A percentile compares a stretch with the other conserved stretches of the same genome.
phyloP scores from a whole-genome alignment of 345 rosid species.

The Gossypium thurberi region DNA sequence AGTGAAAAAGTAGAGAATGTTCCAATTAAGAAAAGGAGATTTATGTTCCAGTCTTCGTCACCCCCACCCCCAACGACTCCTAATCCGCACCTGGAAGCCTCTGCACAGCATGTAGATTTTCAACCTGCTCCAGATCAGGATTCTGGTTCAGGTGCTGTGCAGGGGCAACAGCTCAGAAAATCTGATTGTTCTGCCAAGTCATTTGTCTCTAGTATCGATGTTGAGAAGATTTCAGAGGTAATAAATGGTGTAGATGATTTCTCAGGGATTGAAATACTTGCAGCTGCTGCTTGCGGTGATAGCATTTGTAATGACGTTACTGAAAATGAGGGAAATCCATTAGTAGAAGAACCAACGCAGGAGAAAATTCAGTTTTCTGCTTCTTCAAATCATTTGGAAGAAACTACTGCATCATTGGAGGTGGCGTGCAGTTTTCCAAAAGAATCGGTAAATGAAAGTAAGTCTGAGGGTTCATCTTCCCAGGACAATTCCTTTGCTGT shows the following conservation, averaged over 20 bases:
- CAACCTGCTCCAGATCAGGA: constrained; percentile 11
- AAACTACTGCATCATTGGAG: constrained; percentile 12
- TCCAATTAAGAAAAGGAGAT: constrained; percentile 50
- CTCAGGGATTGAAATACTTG: constrained; percentile 58
- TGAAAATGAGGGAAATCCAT: constrained; percentile 9
- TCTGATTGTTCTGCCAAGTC: constrained; percentile 3
- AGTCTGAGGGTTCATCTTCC: constrained; percentile 19
- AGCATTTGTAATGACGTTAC: constrained; percentile 23
- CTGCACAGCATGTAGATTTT: constrained; percentile 13
- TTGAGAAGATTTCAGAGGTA: constrained; percentile 12
- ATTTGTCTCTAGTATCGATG: constrained; percentile 2
- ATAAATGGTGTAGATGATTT: constrained; percentile 31
- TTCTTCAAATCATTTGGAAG: constrained; percentile 11
- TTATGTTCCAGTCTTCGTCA: constrained; percentile 23
- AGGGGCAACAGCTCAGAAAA: constrained; percentile 3
- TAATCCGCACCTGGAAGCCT: constrained; percentile 13
- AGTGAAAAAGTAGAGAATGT: constrained; percentile 38
- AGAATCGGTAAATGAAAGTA: constrained; percentile 12
- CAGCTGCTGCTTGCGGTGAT: constrained; percentile 44
- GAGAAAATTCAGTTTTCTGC: constrained; percentile 15
- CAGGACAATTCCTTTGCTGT: constrained; percentile 9
- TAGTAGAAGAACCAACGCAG: constrained; percentile 12
- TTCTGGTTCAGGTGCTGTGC: background rate
- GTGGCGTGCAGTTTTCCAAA: constrained; percentile 15
- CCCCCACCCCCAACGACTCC: constrained; percentile 21